Percentiles rank a stretch among this genome's conserved stretches.
Evolutionary conservation across 2,329 filamentous ascomycete species (phyloP).

Genomic region (Colletotrichum sp.): DNA sequence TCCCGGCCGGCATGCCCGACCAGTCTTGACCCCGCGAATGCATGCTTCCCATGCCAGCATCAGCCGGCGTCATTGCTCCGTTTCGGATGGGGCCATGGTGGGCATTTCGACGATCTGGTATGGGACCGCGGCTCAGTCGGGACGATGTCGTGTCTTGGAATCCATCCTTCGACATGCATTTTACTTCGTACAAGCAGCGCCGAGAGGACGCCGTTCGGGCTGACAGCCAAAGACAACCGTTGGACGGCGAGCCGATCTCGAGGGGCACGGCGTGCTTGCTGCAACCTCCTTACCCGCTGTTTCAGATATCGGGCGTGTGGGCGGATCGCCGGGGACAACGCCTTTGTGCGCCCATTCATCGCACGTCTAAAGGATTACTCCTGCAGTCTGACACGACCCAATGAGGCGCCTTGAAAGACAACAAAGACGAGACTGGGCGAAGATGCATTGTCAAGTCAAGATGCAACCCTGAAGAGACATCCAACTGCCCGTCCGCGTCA

Average conservation of each 20-base stretch:
- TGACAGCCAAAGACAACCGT: not conserved
- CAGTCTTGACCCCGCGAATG: not conserved
- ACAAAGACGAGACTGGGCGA: not conserved
- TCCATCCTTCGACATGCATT: not conserved
- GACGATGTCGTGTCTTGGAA: not conserved
- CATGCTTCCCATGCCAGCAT: not conserved
- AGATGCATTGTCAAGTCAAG: not conserved
- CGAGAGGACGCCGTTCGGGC: not conserved
- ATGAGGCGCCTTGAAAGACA: not conserved
- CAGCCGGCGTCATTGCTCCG: not conserved
- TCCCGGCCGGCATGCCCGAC: not conserved
- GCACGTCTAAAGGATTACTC: not conserved
- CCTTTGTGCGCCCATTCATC: not conserved
- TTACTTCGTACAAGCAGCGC: not conserved
- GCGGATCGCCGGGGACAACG: conserved; percentile 7
- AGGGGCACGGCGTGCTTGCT: conserved; percentile 3
- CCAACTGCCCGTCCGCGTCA: not conserved
- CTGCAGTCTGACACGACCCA: not conserved
- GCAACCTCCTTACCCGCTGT: conserved; percentile 17
- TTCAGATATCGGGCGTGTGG: conserved; percentile 17
- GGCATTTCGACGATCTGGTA: conserved; percentile 8
- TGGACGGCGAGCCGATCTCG: not conserved
- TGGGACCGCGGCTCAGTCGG: not conserved
- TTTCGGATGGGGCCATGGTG: not conserved
- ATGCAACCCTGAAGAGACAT: not conserved